Evolutionary conservation across 2,329 filamentous ascomycete genomes (phyloP), one percentile per base, ranked within the genome.

Genomic region (Malbranchea zuffiana): DNA sequence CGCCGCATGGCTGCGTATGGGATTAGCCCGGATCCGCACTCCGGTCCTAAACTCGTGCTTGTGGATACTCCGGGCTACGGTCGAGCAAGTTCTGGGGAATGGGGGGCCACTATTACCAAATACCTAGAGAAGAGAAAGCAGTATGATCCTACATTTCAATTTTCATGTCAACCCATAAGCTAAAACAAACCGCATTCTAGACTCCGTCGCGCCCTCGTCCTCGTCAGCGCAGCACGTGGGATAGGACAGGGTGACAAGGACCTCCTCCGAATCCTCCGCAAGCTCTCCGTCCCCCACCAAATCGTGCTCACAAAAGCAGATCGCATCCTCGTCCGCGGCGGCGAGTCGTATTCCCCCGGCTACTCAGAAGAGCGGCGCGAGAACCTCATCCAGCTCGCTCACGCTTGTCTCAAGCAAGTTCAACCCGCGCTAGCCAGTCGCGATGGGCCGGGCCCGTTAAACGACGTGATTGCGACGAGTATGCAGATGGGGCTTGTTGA

Each of bases 21-120:
- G 2, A 64, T 80, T 13, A 66, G 74, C n/a, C 61, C 62, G n/a
- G 59, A 54, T 31, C 66, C 57, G 37, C 56, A 54, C 6, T 58
- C 61, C 35, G 53, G 63, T 41, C 53, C 56, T 12, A 67, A 62
- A 44, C 50, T 80, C 18, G 68, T 77, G 0, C 65, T 84, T 21
- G 63, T 83, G 13, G 79, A 84, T 54, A 80, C 80, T 71, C 80
- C 79, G 1, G 79, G 79, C 0, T 83, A 83, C 50, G 79, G 79
- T 3, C 68, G 72, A 39, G 76, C 70, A 1, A 75, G 72, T 49
- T 59, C 69, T 21, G 55, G 63, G 6, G 71, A 74, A 47, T 82
- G 78, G 77, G 79, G 79, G 0, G 51, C 56, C 16, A 74, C 82
- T 54, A 78, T 81, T 42, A 65, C 81, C 62, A 81, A 80, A 53